Percentiles rank a stretch among this genome's conserved stretches.
These are phyloP conservation scores for Xylaria digitata DNA, from an alignment of 2,329 filamentous ascomycete genomes.

Conservation along the genomic window DNA sequence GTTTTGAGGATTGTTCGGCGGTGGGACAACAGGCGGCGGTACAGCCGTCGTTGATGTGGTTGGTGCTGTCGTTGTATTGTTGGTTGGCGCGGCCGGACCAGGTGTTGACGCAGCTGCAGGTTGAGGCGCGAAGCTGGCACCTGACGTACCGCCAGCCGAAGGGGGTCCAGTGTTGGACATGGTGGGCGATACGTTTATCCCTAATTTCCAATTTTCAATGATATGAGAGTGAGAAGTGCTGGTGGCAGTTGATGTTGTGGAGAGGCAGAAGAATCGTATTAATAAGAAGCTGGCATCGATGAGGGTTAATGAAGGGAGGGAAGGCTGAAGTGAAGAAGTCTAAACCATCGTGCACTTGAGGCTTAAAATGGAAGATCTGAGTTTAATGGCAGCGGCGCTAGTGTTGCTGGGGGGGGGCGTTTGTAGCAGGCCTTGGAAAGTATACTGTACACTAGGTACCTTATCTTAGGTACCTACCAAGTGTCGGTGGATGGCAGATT, in stretches of 20 bases:
- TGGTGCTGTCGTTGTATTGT: conserved; percentile 24
- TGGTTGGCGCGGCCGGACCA: conserved; percentile 41
- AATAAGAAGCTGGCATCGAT: not conserved
- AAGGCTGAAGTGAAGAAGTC: conserved; percentile 2
- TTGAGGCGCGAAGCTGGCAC: conserved; percentile 43
- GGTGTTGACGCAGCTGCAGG: conserved; percentile 36
- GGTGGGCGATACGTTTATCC: conserved; percentile 1
- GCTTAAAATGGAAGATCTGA: conserved; percentile 37
- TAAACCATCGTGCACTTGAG: conserved; percentile 29
- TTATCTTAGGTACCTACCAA: too few species aligned
- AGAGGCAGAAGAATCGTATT: not conserved
- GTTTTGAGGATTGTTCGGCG: conserved; percentile 77
- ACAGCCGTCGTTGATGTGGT: conserved; percentile 38
- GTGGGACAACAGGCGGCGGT: conserved; percentile 50
- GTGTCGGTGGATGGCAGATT: too few species aligned
- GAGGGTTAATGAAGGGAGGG: not conserved
- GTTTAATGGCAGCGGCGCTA: conserved; percentile 4
- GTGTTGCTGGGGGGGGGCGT: not conserved
- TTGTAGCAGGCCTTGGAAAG: not conserved
- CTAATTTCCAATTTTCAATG: not conserved
- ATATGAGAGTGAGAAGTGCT: not conserved
- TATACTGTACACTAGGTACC: conserved; percentile 1
- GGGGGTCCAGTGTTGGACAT: conserved; percentile 45
- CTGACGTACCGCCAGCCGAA: conserved; percentile 42
- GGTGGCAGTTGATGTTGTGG: not conserved